Conservation (phyloP, 768 basidiomycete species). For the Boletus insuetus region DNA sequence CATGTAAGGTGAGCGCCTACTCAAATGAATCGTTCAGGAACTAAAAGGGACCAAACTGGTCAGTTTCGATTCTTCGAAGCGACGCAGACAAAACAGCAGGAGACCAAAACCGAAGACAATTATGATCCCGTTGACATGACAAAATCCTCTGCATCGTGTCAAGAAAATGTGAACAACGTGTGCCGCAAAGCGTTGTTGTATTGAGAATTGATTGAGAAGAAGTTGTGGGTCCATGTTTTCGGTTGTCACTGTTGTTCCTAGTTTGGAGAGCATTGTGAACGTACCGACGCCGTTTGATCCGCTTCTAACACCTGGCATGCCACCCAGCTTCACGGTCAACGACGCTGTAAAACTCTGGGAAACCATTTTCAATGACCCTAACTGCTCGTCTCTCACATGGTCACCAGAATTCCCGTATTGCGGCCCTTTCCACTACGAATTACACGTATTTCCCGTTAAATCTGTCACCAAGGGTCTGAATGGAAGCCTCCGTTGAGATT, state of each 20-base stretch:
- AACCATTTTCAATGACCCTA: too few species aligned
- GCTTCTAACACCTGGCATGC: too few species aligned
- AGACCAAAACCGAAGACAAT: conserved; percentile 1
- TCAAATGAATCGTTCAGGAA: not conserved
- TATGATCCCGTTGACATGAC: conserved; percentile 2
- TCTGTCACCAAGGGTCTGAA: not conserved
- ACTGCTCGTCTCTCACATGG: not conserved
- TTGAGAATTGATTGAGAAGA: not conserved
- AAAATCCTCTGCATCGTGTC: not conserved
- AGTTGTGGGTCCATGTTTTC: conserved; percentile 3
- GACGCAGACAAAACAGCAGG: not conserved
- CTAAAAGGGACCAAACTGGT: not conserved
- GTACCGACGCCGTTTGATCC: too few species aligned
- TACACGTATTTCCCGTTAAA: not conserved
- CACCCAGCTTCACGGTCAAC: too few species aligned
- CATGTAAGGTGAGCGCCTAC: not conserved
- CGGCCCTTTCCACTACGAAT: not conserved
- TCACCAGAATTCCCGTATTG: not conserved
- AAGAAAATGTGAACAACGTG: not conserved
- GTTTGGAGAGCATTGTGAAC: not conserved
- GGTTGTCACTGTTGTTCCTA: not conserved
- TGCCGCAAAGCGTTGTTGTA: not conserved
- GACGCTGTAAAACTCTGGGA: too few species aligned
- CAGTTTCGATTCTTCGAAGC: not conserved
- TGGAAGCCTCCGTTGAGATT: not conserved